Base-by-base conservation (phyloP, 345 rosid species). In the Linum tenue region DNA sequence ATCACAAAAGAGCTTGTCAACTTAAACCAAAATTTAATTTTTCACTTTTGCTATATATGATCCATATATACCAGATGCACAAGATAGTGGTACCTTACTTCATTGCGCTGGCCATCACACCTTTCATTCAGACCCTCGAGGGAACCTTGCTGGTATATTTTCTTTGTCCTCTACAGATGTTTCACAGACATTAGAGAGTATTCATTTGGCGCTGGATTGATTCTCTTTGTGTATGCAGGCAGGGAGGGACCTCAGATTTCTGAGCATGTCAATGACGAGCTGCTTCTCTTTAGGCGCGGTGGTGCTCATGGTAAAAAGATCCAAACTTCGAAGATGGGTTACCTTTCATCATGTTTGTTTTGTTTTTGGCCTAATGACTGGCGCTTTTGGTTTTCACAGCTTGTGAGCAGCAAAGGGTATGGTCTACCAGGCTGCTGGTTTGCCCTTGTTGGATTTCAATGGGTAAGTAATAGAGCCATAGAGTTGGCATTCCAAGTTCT, bases 391-490 rank as follows among this genome's bases (percentile, higher is more conserved):
- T 50, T 14, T 59, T 57, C 16, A 17, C 60, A 66, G 68, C 40
- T 74, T 31, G 64, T 51, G 14, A 68, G 73, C 67, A 66, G 67
- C 67, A 70, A 61, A 62, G 77, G 77, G 15, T 62, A 56, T 41
- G 73, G 77, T 55, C 58, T 74, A 48, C 56, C 63, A 6, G 69
- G 73, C 42, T 74, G 73, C 67, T 74, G 77, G 77, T 74, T 35
- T 48, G 73, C 73, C 16, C 73, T 74, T 22, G 73, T 55, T 38
- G 73, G 70, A 10, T 74, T 74, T 39, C 73, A 69, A 56, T 74
- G 73, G 77, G 77, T 74, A 65, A 67, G 66, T 36, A 41, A 41
- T 53, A 39, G 60, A 22, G 4, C 37, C 35, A 43, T 22, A 22
- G 31, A 22, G 31, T 22, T 10, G 36, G 44, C 36, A 7, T 10